These are phyloP conservation scores for Buxus sempervirens DNA, from an alignment of 164 flowering plant species.

Conservation along the genomic window DNA sequence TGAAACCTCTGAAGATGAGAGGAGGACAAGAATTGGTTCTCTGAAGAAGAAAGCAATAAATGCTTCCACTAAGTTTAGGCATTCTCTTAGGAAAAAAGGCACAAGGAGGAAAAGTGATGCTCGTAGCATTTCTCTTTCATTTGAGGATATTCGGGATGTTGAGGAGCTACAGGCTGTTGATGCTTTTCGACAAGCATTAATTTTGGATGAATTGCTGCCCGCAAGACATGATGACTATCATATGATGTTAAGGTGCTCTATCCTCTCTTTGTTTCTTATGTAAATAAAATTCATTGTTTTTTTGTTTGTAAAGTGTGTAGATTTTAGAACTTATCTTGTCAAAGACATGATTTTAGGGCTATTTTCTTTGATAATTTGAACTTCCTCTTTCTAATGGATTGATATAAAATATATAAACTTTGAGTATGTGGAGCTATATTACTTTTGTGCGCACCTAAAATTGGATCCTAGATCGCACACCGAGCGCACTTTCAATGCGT, in stretches of 20 bases:
- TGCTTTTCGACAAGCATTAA: slow-evolving; percentile 69
- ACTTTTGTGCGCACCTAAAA: too few relatives aligned
- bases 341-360: neutral
- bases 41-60: slow-evolving; percentile 79
- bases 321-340: too few relatives aligned
- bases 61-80: slow-evolving; percentile 80
- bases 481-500: too few relatives aligned
- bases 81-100: slow-evolving; percentile 76
- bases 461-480: too few relatives aligned
- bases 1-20: slow-evolving; percentile 91
- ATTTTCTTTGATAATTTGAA: neutral
- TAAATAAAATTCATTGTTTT: neutral
- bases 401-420: too few relatives aligned
- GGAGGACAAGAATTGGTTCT: slow-evolving; percentile 72
- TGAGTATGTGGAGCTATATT: too few relatives aligned
- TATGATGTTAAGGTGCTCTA: slow-evolving; percentile 75
- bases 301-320: neutral
- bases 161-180: slow-evolving; percentile 86
- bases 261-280: neutral
- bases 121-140: slow-evolving; percentile 69
- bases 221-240: slow-evolving; percentile 79
- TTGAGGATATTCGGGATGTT: slow-evolving; percentile 84
- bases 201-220: slow-evolving; percentile 76
- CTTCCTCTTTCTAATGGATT: too few relatives aligned
- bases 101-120: slow-evolving; percentile 63